Evolutionary conservation across 768 basidiomycete species (phyloP).

Genomic region (Chalciporus chontae): DNA sequence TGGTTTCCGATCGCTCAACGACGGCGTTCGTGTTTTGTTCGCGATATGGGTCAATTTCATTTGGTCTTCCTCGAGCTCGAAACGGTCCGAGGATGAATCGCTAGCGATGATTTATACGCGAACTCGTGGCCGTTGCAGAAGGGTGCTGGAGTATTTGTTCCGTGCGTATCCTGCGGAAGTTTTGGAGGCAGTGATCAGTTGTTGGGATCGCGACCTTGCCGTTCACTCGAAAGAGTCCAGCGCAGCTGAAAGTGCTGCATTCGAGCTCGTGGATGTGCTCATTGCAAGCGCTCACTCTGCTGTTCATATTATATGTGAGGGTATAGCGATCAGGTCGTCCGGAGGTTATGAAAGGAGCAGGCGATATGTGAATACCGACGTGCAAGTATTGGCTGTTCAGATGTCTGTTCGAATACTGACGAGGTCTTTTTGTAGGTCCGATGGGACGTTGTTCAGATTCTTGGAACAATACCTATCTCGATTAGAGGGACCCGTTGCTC

Average conservation of each 20-base stretch:
- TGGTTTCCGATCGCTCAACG: constrained; percentile 74
- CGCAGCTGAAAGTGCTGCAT: constrained; percentile 50
- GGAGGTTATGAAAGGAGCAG: constrained; percentile 54
- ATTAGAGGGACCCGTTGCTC: constrained; percentile 85
- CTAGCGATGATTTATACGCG: constrained; percentile 64
- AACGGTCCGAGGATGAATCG: constrained; percentile 63
- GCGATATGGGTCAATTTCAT: constrained; percentile 64
- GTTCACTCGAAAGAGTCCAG: constrained; percentile 43
- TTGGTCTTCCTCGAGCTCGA: constrained; percentile 44
- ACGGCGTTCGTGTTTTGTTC: constrained; percentile 76
- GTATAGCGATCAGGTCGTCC: constrained; percentile 59
- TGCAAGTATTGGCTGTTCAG: constrained; percentile 44
- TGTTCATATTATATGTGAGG: constrained; percentile 87
- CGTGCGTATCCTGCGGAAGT: constrained; percentile 77
- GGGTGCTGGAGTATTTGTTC: constrained; percentile 84
- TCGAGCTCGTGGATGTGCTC: constrained; percentile 81
- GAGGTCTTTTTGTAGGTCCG: constrained; percentile 48
- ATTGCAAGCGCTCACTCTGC: constrained; percentile 81
- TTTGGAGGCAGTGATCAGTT: constrained; percentile 77
- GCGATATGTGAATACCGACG: constrained; percentile 59
- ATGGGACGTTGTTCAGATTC: constrained; percentile 75
- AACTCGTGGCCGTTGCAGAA: constrained; percentile 64
- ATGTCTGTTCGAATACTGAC: not conserved
- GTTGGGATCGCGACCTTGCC: constrained; percentile 64
- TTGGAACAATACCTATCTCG: constrained; percentile 80